Evolutionary conservation across 352 stramenopile species (phyloP).

Genomic region (Blastocystis sp.): DNA sequence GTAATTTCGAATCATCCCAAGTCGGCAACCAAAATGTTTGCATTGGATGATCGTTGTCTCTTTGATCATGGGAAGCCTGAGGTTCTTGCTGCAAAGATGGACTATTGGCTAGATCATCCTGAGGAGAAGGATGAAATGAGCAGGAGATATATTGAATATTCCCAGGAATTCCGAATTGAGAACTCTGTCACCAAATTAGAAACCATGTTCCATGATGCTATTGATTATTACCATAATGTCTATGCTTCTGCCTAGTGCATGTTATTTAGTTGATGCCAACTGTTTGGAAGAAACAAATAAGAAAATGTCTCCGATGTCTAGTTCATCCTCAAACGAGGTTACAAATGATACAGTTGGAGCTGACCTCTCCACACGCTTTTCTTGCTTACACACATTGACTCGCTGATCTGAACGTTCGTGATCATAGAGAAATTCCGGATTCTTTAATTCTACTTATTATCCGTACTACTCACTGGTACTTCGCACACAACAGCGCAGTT

Average conservation of each 20-base stretch:
- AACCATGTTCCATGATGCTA: slow-evolving; percentile 57
- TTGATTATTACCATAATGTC: slow-evolving; percentile 39
- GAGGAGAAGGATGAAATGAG: slow-evolving; percentile 41
- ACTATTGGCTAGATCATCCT: slow-evolving; percentile 53
- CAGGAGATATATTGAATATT: slow-evolving; percentile 22
- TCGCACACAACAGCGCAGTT: background rate
- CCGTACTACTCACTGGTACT: background rate
- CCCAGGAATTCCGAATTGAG: slow-evolving; percentile 23
- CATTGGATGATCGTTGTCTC: slow-evolving; percentile 16
- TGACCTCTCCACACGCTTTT: background rate
- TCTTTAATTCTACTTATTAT: slow-evolving; percentile 37
- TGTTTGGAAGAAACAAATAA: slow-evolving; percentile 13
- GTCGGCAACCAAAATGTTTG: slow-evolving; percentile 50
- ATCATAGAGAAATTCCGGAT: background rate
- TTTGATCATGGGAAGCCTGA: slow-evolving; percentile 47
- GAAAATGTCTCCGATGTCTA: slow-evolving; percentile 61
- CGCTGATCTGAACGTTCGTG: background rate
- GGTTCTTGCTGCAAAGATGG: background rate
- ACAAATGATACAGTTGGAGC: slow-evolving; percentile 60
- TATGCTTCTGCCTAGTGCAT: background rate
- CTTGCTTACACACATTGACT: background rate
- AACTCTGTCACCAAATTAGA: slow-evolving; percentile 38
- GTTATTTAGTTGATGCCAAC: background rate
- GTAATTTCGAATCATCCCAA: slow-evolving; percentile 37
- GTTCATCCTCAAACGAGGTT: slow-evolving; percentile 41